These are phyloP conservation scores for Teunomyces kruisii DNA, from an alignment of 805 yeast species.

Conservation along the genomic window DNA sequence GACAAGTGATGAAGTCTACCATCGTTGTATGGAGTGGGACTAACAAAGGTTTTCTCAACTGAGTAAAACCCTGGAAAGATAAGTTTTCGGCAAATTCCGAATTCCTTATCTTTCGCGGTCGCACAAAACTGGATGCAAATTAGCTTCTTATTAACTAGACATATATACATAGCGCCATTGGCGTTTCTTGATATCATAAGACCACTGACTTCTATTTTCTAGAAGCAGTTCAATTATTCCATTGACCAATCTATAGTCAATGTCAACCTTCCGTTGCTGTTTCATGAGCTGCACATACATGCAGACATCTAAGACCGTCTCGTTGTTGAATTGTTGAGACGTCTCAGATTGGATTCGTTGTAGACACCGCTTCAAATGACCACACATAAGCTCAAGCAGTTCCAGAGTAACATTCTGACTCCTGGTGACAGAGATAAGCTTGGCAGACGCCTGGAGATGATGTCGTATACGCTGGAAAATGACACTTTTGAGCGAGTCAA, in stretches of 20 bases:
- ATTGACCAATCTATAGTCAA: slow-evolving; percentile 21
- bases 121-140: background rate
- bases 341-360: background rate
- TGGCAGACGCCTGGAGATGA: slow-evolving; percentile 18
- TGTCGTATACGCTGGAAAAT: slow-evolving; percentile 30
- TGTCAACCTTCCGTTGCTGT: background rate
- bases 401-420: slow-evolving; percentile 18
- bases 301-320: slow-evolving; percentile 7
- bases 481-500: background rate
- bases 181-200: slow-evolving; percentile 15
- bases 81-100: slow-evolving; percentile 6
- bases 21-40: slow-evolving; percentile 16
- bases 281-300: background rate
- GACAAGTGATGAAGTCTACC: slow-evolving; percentile 76
- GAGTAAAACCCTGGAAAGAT: background rate
- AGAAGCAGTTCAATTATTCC: slow-evolving; percentile 25
- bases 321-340: background rate
- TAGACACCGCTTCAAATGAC: slow-evolving; percentile 11
- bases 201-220: slow-evolving; percentile 22
- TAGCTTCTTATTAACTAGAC: background rate
- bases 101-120: background rate
- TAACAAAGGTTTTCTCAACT: too few relatives aligned
- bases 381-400: slow-evolving; percentile 11
- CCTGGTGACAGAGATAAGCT: slow-evolving; percentile 24
- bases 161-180: slow-evolving; percentile 9